A percentile compares a stretch with the other conserved stretches of the same genome.
phyloP scores from a whole-genome alignment of 805 yeast genomes.

The Lachancea nothofagi region DNA sequence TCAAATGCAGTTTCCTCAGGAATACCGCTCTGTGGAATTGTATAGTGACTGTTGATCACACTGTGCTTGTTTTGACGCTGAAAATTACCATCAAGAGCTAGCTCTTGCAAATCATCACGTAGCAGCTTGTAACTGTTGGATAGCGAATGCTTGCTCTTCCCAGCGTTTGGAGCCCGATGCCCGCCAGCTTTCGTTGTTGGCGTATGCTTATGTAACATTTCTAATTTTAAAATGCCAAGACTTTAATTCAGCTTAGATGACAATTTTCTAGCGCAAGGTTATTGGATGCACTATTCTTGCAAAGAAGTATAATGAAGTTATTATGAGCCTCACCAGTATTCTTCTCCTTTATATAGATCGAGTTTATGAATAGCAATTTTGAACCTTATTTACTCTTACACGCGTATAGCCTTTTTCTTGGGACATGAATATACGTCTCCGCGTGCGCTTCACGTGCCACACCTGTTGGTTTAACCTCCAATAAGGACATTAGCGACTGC shows the following conservation, averaged over 20 bases:
- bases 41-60: conserved; percentile 41
- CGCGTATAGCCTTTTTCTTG: not conserved
- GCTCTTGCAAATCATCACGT: conserved; percentile 7
- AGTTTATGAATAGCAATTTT: no score
- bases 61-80: not conserved
- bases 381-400: not conserved
- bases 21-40: conserved; percentile 54
- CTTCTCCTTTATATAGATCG: no score
- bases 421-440: not conserved
- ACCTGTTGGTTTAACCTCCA: no score
- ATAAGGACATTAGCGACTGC: no score
- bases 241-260: not conserved
- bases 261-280: not conserved
- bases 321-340: no score
- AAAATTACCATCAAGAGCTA: conserved; percentile 7
- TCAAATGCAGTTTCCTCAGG: conserved; percentile 50
- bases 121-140: conserved; percentile 9
- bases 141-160: not conserved
- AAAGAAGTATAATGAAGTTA: not conserved
- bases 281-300: not conserved
- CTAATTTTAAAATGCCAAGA: no score
- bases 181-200: no score
- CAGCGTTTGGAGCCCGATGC: not conserved
- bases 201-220: conserved; percentile 18
- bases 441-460: no score